Base-by-base conservation (phyloP, 176 grass and related monocot species). In the Triticum turgidum region DNA sequence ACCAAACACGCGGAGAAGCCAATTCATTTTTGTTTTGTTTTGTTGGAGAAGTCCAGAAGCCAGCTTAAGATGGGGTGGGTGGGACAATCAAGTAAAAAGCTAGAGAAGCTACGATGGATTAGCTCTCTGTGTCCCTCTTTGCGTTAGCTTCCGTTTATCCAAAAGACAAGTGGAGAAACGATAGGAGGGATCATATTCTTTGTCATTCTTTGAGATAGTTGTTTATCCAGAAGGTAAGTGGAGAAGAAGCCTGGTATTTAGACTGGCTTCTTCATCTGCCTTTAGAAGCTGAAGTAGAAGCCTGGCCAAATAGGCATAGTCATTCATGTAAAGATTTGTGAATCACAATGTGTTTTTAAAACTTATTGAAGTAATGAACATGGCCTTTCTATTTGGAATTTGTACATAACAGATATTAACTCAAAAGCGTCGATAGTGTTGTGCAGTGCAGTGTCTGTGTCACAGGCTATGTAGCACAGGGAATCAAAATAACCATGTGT, bases 281-380 rank as follows among this genome's bases (percentile, higher is more conserved):
- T 66, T 35, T 78, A 73, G 17, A 84, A 74, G 24, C 58, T 85
- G 69, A 32, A 87, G 22, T 85, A 84, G 68, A 75, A 74, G 33
- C 52, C 33, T 14, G 34, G 24, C 9, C 6, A 49, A 80, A 68
- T 47, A 81, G 15, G 27, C 70, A 27, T 56, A 58, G 69, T 27
- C 18, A 67, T 61, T 76, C 25, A 61, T 35, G 7, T 2, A 54
- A 54, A 54, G 5, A 54, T 54, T 54, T 54, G 15, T 18, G 51
- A 54, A 54, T 54, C 51, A 54, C 15, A 54, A 52, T 5, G 49
- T 52, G 49, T 54, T 54, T 54, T 54, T 6, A 54, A 18, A 54
- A 18, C 17, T 7, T 54, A 47, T 25, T 34, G 11, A 65, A 83
- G 17, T 49, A 73, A 56, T 30, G 63, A 65, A 39, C 52, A 78